Base-by-base conservation (phyloP, 352 stramenopile species). In the Plasmopara muralis region DNA sequence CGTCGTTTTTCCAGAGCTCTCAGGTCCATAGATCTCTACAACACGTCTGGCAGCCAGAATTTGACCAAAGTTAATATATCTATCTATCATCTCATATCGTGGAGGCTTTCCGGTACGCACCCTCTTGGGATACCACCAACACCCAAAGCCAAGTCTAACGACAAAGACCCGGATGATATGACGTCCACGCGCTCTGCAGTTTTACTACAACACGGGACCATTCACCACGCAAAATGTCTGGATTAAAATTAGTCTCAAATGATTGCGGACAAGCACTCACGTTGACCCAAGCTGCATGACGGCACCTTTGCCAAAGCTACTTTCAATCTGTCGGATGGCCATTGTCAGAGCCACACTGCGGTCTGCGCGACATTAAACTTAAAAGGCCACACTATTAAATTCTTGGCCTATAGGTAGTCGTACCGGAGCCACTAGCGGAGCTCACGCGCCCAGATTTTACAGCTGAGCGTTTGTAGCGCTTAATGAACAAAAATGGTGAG, bases 1-100 rank as follows among this genome's bases (percentile, higher is more conserved):
- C 3, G 97, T 99, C 0, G 97, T 99, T 74, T 99, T 99, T 48
- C 97, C 97, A 4, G 85, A 97, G 54, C 85, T 97, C 82, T 99
- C 96, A 0, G 96, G 96, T 6, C 97, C 96, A 62, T 99, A 99
- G 64, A 99, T 98, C 76, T 99, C 97, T 20, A 99, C 86, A 0
- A 99, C 89, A 16, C 96, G 89, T 13, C 96, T 93, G 56, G 2
- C 51, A 41, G 61, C 0, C 31, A 60, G 50, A 52, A 47, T 38
- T 34, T 63, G 31, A 35, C 38, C 50, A 56, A 50, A 60, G 46
- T 43, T 63, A 30, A 12, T 12, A 35, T 35, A 8, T 6, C 9
- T 18, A 33, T 9, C n/a, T n/a, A 43, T 31, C 30, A 29, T 42
- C 13, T 30, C 10, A n/a, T n/a, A n/a, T n/a, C n/a, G n/a, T n/a